Evolutionary conservation across 2,329 filamentous ascomycete species (phyloP), one percentile per base, ranked within the genome.

Genomic region (Cercospora sp.): DNA sequence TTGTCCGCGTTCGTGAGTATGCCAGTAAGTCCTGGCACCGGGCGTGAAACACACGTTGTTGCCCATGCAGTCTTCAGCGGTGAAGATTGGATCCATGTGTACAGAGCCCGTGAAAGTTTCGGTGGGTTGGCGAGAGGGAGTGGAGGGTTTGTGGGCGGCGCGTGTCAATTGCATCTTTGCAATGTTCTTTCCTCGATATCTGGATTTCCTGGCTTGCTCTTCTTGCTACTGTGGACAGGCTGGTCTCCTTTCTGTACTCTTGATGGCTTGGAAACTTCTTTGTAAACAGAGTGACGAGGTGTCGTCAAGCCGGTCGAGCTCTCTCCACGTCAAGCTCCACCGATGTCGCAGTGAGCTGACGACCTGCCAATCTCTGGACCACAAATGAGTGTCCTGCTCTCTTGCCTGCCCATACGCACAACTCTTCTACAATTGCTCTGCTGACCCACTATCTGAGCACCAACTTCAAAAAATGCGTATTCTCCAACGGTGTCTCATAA

Each of bases 401-500:
- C n/a, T n/a, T n/a, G n/a, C n/a, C n/a, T 39, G 33, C 13, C 58
- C 45, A 51, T 13, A 18, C 18, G 10, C 20, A 53, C 48, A n/a
- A 26, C 48, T 16, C 48, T 55, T 26, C 10, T n/a, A n/a, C n/a
- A n/a, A n/a, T n/a, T n/a, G n/a, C n/a, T n/a, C n/a, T n/a, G n/a
- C n/a, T n/a, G n/a, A n/a, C n/a, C n/a, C 45, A 59, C 3, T 20
- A 23, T 31, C 55, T 33, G n/a, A 71, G 39, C 36, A 58, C 65
- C 65, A 70, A 45, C 42, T 61, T 67, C 73, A 88, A 78, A 73
- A 87, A 89, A 16, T 84, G 77, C 6, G 86, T 87, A 30, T 81
- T 82, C 61, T 83, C 78, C 39, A 87, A 71, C 5, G 85, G 85
- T 36, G 83, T 87, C 13, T 86, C 81, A 75, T 89, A 88, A 72